These are phyloP conservation scores for Vitis amurensis DNA, from an alignment of 164 flowering plant species.

Conservation along the genomic window DNA sequence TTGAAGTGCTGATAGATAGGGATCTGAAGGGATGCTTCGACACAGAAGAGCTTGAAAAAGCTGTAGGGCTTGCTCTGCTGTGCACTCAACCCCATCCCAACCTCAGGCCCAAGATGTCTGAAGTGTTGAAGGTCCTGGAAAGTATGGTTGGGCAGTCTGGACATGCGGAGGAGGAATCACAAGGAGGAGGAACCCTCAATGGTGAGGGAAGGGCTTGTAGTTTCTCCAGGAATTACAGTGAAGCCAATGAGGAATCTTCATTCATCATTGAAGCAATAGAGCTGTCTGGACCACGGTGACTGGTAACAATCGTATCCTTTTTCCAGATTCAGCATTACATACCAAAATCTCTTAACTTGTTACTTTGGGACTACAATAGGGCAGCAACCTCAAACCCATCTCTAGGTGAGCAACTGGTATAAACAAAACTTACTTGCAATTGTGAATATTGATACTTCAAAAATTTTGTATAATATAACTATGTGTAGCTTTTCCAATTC, in stretches of 20 bases:
- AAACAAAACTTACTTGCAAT: too few relatives aligned
- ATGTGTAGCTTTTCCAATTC: too few relatives aligned
- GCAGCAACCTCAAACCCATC: too few relatives aligned
- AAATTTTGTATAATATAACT: too few relatives aligned
- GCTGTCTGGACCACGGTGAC: conserved; percentile 91
- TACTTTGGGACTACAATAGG: too few relatives aligned
- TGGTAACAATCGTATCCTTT: too few relatives aligned
- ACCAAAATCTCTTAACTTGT: too few relatives aligned
- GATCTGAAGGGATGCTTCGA: conserved; percentile 67
- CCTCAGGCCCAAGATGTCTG: conserved; percentile 85
- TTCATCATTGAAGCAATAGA: conserved; percentile 90
- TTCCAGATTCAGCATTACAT: conserved; percentile 9
- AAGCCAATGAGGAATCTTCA: conserved; percentile 59
- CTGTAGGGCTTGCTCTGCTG: conserved; percentile 59
- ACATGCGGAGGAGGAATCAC: conserved; percentile 49
- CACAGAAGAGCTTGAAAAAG: conserved; percentile 53
- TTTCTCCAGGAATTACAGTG: conserved; percentile 56
- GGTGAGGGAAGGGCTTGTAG: conserved; percentile 38
- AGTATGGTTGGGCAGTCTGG: conserved; percentile 39
- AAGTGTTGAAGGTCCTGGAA: conserved; percentile 70
- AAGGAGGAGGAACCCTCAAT: conserved; percentile 28
- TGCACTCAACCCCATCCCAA: conserved; percentile 78
- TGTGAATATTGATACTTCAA: too few relatives aligned
- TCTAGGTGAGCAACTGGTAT: too few relatives aligned
- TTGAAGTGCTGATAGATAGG: conserved; percentile 69